These are phyloP conservation scores for Starmerella etchellsii DNA, from an alignment of 805 yeast genomes.

Conservation along the genomic window DNA sequence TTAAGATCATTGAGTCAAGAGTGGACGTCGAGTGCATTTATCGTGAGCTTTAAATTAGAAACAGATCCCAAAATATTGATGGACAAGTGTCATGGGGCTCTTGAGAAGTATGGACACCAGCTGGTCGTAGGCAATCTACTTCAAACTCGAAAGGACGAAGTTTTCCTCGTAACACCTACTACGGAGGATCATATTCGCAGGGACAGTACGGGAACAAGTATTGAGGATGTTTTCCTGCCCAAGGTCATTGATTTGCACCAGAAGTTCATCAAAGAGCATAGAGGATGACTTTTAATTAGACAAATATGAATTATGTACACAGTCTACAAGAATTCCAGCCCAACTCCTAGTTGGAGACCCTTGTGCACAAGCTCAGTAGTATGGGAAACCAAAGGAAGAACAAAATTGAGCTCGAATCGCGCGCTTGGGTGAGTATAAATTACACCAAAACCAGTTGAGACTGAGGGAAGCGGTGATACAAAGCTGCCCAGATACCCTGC, in stretches of 20 bases:
- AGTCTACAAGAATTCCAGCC: constrained; percentile 41
- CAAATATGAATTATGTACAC: too few species aligned
- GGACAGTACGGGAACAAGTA: constrained; percentile 42
- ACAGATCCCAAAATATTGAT: constrained; percentile 65
- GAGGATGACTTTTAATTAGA: too few species aligned
- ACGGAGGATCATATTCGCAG: constrained; percentile 28
- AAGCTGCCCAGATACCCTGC: constrained; percentile 44
- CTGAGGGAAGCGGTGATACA: constrained; percentile 32
- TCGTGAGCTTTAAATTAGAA: constrained; percentile 85
- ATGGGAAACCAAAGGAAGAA: constrained; percentile 45
- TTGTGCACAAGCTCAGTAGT: constrained; percentile 41
- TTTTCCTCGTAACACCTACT: constrained; percentile 58
- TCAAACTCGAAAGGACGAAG: constrained; percentile 78
- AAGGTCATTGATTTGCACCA: constrained; percentile 53
- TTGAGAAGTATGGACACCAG: constrained; percentile 80
- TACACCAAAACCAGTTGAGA: constrained; percentile 47
- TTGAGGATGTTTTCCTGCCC: constrained; percentile 74
- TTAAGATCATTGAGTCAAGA: constrained; percentile 72
- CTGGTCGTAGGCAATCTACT: constrained; percentile 86
- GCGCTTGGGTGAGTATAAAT: constrained; percentile 52
- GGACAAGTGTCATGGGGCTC: constrained; percentile 63
- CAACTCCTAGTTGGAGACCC: constrained; percentile 57
- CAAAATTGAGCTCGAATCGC: constrained; percentile 52
- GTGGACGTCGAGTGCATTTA: constrained; percentile 95
- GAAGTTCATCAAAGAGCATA: constrained; percentile 50